These are phyloP conservation scores for Catenaria anguillulae DNA, from an alignment of 371 early-diverging fungal species.

Conservation along the genomic window DNA sequence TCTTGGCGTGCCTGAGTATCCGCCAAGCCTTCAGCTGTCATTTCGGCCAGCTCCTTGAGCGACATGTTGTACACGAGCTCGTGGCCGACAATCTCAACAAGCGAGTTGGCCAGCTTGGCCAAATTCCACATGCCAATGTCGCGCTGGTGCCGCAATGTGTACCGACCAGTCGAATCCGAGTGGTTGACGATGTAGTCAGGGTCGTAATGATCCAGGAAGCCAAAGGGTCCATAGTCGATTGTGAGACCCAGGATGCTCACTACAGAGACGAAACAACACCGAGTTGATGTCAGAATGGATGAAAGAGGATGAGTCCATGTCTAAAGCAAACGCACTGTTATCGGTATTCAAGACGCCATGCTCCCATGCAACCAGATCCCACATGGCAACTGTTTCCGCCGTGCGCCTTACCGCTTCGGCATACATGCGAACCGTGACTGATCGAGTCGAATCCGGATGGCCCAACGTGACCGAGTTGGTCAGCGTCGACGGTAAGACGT, in stretches of 20 bases:
- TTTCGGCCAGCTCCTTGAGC: conserved; percentile 14
- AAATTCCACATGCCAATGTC: conserved; percentile 70
- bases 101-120: conserved; percentile 45
- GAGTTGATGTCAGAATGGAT: background rate
- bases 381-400: conserved; percentile 61
- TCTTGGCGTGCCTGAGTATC: conserved; percentile 4
- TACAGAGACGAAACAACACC: background rate
- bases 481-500: conserved; percentile 13
- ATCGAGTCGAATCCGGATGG: conserved; percentile 32
- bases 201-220: conserved; percentile 68
- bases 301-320: no score
- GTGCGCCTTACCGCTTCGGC: conserved; percentile 46
- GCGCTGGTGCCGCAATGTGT: conserved; percentile 70
- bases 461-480: conserved; percentile 13
- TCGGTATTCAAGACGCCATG: conserved; percentile 86
- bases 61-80: conserved; percentile 24
- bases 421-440: conserved; percentile 23
- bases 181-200: conserved; percentile 61
- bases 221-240: conserved; percentile 79
- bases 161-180: conserved; percentile 49
- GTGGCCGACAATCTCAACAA: conserved; percentile 50
- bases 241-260: conserved; percentile 53
- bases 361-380: conserved; percentile 59
- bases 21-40: background rate
- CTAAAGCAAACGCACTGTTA: conserved; percentile 71